Conservation (phyloP, 129 eudicot genomes). For the Calendula officinalis region DNA sequence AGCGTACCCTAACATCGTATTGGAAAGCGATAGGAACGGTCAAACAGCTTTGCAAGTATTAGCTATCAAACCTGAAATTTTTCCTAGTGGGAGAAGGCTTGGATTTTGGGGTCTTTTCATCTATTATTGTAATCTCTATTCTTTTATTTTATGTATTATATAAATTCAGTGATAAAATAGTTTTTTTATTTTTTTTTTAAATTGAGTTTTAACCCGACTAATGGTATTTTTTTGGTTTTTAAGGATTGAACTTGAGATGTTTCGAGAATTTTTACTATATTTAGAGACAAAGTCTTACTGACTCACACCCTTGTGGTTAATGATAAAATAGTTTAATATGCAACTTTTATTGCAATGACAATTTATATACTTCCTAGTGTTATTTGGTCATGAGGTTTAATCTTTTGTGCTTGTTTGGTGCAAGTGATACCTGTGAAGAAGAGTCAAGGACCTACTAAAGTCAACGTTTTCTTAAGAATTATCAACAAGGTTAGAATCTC, state of each 20-base stretch:
- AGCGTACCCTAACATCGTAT: constrained; percentile 11
- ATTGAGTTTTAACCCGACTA: too few relatives aligned
- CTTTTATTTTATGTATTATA: too few relatives aligned
- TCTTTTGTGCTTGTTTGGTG: neutral
- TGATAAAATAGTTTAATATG: too few relatives aligned
- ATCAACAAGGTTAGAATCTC: constrained; percentile 7
- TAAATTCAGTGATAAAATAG: too few relatives aligned
- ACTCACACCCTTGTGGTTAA: too few relatives aligned
- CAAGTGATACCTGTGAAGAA: constrained; percentile 1
- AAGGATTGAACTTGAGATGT: too few relatives aligned
- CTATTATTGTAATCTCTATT: constrained; percentile 10
- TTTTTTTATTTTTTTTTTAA: too few relatives aligned
- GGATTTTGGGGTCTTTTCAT: constrained; percentile 22
- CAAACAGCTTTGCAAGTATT: constrained; percentile 17
- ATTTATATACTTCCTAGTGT: too few relatives aligned
- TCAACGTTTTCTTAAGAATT: neutral
- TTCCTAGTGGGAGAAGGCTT: constrained; percentile 17
- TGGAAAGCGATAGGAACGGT: neutral
- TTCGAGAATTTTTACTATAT: too few relatives aligned
- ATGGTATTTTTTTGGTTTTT: too few relatives aligned
- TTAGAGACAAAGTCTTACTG: too few relatives aligned
- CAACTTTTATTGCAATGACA: too few relatives aligned
- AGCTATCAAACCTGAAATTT: constrained; percentile 22
- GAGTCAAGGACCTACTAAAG: neutral
- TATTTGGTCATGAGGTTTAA: neutral